A percentile compares a stretch with the other conserved stretches of the same genome.
phyloP scores from a whole-genome alignment of 805 yeast genomes.

The Metschnikowia orientalis region DNA sequence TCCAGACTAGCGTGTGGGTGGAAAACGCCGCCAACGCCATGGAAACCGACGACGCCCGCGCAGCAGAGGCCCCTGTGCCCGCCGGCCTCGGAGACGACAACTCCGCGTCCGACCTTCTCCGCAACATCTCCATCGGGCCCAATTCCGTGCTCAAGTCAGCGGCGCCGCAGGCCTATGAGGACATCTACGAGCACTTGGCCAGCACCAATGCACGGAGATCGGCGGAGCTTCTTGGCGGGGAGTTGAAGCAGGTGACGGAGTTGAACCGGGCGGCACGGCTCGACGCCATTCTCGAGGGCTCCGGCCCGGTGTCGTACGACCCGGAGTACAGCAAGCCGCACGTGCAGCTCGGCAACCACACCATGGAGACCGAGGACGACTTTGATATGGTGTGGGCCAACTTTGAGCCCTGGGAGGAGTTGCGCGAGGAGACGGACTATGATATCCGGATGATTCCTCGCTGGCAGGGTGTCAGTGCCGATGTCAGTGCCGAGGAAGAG shows the following conservation, averaged over 20 bases:
- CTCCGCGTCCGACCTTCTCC: conserved; percentile 6
- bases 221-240: conserved; percentile 20
- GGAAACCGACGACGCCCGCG: conserved; percentile 8
- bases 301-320: conserved; percentile 20
- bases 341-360: conserved; percentile 34
- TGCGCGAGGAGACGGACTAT: conserved; percentile 34
- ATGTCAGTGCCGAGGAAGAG: neutral
- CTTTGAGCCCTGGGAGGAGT: conserved; percentile 45
- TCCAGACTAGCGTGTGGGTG: conserved; percentile 20
- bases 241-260: conserved; percentile 32
- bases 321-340: conserved; percentile 32
- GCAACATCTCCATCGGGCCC: conserved; percentile 16
- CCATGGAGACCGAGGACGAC: conserved; percentile 37
- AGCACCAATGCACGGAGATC: conserved; percentile 22
- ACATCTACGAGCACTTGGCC: conserved; percentile 26
- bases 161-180: conserved; percentile 16
- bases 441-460: conserved; percentile 38
- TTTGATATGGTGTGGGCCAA: conserved; percentile 41
- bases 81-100: conserved; percentile 1
- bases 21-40: conserved; percentile 13
- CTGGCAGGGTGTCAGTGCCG: conserved; percentile 10
- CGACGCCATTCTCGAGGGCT: conserved; percentile 33
- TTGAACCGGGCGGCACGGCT: conserved; percentile 34
- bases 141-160: conserved; percentile 14
- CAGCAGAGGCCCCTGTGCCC: neutral